Evolutionary conservation across 2,329 filamentous ascomycete genomes (phyloP), one percentile per base, ranked within the genome.

Genomic region (Botrytis hyacinthi): DNA sequence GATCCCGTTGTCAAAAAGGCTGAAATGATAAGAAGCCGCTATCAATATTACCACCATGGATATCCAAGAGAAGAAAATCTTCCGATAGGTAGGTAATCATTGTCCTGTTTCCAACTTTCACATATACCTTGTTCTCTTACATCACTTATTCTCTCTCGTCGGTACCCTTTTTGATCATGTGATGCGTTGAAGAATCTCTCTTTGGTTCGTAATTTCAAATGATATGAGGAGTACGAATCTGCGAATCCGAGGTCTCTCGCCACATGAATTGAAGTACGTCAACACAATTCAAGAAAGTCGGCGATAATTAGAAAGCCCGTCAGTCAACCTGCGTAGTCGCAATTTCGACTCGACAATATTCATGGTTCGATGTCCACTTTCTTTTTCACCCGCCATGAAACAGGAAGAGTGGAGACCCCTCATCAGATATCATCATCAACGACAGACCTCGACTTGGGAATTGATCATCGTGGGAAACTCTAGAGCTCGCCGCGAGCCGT

Each of bases 81-180:
- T 20, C 61, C 40, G 61, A 63, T 44, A 63, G 40, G 61, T 63
- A 63, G 26, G 61, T 12, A 29, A 29, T 44, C 16, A n/a, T 44
- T 7, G 61, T n/a, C 29, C 18, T 22, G 8, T 44, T 63, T 63
- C 37, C 61, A 44, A 63, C 61, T 63, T 44, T 16, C 40, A 44
- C 26, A 63, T 22, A n/a, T 63, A 22, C 61, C 61, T 44, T 63
- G 61, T 29, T 63, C 37, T 63, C 60, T 44, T 29, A 42, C 37
- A 63, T 63, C 37, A 44, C 37, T 18, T 16, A n/a, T n/a, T 4
- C n/a, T 44, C n/a, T 6, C 26, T 63, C 40, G 61, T 16, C 37
- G 40, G 61, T 44, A 63, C 40, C 22, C 37, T 26, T 44, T 63
- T 63, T 63, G 61, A 10, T 63, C 61, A 63, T 63, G 61, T 63